These are phyloP conservation scores for Dittrichia graveolens DNA, from an alignment of 129 eudicot species.

Conservation along the genomic window DNA sequence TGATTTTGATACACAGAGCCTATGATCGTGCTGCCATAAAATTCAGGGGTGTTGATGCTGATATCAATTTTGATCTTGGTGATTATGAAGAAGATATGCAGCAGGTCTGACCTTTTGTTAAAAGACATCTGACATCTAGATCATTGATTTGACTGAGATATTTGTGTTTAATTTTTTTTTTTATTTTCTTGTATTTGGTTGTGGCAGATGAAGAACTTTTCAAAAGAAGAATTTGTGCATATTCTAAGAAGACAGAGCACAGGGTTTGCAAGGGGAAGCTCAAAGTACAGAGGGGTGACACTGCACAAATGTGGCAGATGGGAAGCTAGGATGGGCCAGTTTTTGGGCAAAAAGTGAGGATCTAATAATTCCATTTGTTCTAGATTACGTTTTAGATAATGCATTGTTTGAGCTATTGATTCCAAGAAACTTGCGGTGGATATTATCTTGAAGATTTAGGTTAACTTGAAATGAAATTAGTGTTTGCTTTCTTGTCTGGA, in stretches of 20 bases:
- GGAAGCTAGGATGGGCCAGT: constrained; percentile 96
- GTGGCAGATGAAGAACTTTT: constrained; percentile 61
- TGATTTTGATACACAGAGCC: constrained; percentile 45
- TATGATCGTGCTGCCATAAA: constrained; percentile 80
- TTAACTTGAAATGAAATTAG: neutral
- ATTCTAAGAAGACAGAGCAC: constrained; percentile 75
- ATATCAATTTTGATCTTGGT: constrained; percentile 55
- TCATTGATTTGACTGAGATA: neutral
- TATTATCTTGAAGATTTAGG: constrained; percentile 5
- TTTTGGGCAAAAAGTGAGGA: constrained; percentile 80
- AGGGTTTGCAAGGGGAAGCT: constrained; percentile 76
- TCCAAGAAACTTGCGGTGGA: constrained; percentile 15
- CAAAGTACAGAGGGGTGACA: constrained; percentile 84
- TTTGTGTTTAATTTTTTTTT: neutral
- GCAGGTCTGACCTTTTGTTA: constrained; percentile 43
- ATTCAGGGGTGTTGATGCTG: constrained; percentile 75
- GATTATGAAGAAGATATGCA: constrained; percentile 75
- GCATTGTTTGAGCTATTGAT: neutral
- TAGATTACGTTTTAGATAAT: constrained; percentile 3
- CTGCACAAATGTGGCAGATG: constrained; percentile 87
- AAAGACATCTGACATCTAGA: neutral
- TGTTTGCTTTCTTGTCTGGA: neutral
- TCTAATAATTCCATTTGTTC: constrained; percentile 15
- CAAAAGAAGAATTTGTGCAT: constrained; percentile 87
- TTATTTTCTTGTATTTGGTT: constrained; percentile 9